Evolutionary conservation across 345 rosid species (phyloP).

Genomic region (Populus nigra): DNA sequence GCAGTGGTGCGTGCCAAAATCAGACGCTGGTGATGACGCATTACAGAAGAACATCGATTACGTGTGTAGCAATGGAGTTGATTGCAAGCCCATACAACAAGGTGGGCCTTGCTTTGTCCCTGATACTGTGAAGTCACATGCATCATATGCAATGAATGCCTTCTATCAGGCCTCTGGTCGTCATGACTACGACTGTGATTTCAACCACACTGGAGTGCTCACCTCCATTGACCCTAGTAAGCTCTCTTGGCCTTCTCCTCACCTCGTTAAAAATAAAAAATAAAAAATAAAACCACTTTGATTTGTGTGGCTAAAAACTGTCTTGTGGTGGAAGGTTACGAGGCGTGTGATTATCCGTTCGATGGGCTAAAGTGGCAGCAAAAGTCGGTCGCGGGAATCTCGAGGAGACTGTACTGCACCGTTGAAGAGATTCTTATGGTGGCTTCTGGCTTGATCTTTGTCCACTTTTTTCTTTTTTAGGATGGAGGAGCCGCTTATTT

Average conservation of each 20-base stretch:
- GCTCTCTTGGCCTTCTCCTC: neutral
- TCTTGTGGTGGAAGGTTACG: constrained; percentile 42
- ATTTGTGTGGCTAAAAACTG: no score
- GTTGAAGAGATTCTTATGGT: neutral
- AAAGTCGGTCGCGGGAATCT: constrained; percentile 25
- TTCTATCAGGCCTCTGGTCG: constrained; percentile 55
- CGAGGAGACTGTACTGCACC: constrained; percentile 4
- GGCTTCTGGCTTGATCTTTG: neutral
- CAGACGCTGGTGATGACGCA: constrained; percentile 40
- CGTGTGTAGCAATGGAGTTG: constrained; percentile 50
- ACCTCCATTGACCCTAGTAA: constrained; percentile 54
- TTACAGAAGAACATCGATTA: constrained; percentile 67
- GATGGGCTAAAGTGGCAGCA: constrained; percentile 18
- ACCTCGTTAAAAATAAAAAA: neutral
- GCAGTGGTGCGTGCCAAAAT: constrained; percentile 56
- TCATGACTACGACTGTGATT: constrained; percentile 51
- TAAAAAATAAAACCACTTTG: neutral
- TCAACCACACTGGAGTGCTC: constrained; percentile 46
- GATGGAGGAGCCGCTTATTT: no score
- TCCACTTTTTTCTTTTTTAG: no score
- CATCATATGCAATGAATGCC: constrained; percentile 64
- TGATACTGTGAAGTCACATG: constrained; percentile 53
- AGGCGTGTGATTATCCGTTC: constrained; percentile 37
- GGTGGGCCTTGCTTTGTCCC: constrained; percentile 62
- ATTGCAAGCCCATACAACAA: constrained; percentile 50